These are phyloP conservation scores for Fraxinus sp. DNA, from an alignment of 305 asterid species.

Conservation along the genomic window DNA sequence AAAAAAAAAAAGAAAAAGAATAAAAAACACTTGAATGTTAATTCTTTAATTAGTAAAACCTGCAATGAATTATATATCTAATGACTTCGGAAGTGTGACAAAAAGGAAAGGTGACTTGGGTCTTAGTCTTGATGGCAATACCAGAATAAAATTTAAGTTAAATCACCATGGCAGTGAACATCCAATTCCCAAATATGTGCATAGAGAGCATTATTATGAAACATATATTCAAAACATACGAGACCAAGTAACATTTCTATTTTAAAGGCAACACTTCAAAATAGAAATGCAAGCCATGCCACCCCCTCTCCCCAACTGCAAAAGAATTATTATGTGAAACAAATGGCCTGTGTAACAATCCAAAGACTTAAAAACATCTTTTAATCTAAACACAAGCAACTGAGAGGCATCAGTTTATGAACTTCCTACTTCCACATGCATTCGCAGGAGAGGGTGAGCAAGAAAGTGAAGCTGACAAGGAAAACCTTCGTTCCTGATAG, in stretches of 20 bases:
- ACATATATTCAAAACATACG: neutral
- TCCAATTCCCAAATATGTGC: neutral
- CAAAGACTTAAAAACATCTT: neutral
- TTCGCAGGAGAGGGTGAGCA: neutral
- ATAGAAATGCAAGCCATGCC: neutral
- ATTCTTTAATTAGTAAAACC: neutral
- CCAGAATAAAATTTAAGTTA: neutral
- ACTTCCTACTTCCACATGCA: neutral
- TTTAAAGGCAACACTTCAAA: neutral
- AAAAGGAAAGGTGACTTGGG: neutral
- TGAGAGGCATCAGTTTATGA: neutral
- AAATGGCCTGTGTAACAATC: neutral
- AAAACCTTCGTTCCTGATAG: neutral
- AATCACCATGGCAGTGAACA: neutral
- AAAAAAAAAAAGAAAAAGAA: slow-evolving; percentile 21
- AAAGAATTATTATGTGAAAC: neutral
- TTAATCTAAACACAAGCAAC: neutral
- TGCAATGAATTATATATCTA: neutral
- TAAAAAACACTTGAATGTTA: neutral
- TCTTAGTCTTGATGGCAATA: neutral
- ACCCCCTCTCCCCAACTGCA: neutral
- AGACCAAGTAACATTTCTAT: neutral
- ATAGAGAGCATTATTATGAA: neutral
- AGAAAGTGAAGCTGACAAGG: neutral
- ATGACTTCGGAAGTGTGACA: neutral